Conservation (phyloP, 2,329 filamentous ascomycete genomes). For the Penicillium brasilianum region DNA sequence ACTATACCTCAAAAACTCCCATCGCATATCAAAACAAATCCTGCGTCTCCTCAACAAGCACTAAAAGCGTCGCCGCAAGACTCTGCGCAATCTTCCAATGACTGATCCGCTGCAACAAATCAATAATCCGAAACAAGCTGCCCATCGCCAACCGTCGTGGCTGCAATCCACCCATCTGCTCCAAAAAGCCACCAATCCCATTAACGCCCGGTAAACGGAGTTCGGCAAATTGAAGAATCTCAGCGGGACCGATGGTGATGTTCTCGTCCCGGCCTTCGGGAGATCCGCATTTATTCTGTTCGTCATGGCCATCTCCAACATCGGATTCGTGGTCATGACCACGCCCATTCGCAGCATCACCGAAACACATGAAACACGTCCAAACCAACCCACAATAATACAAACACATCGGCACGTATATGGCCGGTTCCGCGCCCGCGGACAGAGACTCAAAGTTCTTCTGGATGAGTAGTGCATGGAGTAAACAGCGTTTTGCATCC, state of each 20-base stretch:
- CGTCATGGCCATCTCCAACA: not conserved
- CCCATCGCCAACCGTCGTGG: conserved; percentile 10
- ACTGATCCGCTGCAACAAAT: conserved; percentile 20
- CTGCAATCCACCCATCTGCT: conserved; percentile 12
- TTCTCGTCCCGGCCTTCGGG: not conserved
- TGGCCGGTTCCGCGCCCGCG: conserved; percentile 11
- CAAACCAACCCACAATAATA: conserved; percentile 19
- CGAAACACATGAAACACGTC: conserved; percentile 16
- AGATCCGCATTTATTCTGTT: not conserved
- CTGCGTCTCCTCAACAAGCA: conserved; percentile 19
- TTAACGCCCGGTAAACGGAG: conserved; percentile 11
- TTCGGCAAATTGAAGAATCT: conserved; percentile 12
- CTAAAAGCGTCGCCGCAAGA: conserved; percentile 18
- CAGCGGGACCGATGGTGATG: not conserved
- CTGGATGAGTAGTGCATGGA: conserved; percentile 19
- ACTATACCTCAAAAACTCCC: not conserved
- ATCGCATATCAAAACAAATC: conserved; percentile 12
- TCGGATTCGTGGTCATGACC: not conserved
- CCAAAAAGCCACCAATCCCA: conserved; percentile 5
- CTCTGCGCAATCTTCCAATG: conserved; percentile 18
- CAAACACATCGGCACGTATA: conserved; percentile 17
- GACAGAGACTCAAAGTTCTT: conserved; percentile 15
- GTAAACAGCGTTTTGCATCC: conserved; percentile 16
- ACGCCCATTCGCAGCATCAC: not conserved
- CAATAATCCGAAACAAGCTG: conserved; percentile 18